Evolutionary conservation across 192 early-diverging fungal genomes (phyloP), one percentile per base, ranked within the genome.

Genomic region (Coemansia aciculifera): DNA sequence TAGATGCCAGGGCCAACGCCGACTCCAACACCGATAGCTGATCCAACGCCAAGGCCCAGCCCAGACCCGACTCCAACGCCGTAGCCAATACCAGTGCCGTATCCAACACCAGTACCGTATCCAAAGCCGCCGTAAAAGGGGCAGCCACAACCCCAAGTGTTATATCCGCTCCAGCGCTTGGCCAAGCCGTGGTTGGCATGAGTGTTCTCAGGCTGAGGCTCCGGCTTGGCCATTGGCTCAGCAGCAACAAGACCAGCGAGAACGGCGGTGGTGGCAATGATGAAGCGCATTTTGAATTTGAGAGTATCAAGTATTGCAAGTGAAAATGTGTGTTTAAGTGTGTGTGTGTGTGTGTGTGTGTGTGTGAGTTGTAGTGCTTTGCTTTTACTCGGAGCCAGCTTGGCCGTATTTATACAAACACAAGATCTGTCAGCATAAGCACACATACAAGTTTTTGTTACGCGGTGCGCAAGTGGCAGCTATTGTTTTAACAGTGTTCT

Each of bases 121-220:
- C 56, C 56, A 19, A 36, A 15, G 12, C 56, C 56, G 2, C 56
- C 59, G 21, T 23, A 60, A 11, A 21, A 2, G 0, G 59, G 21
- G 36, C 59, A 60, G 34, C 37, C 59, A 6, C 59, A 39, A 1
- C 59, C 59, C 59, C 59, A 60, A 9, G 59, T 21, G 19, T 21
- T 21, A 60, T n/a, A 31, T 57, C 31, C 54, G 29, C 29, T 15
- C 54, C 59, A 60, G 59, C 59, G 59, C 59, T 39, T 60, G 21
- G 36, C 59, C 15, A 60, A 39, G 21, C 34, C 34, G 2, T 60
- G 59, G 34, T 32, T 9, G 59, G 59, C 36, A n/a, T 36, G 57
- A 17, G 15, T 1, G 21, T 27, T n/a, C 34, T 36, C n/a, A 0
- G 8, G 37, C 13, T 32, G 27, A 11, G 51, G 51, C 51, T 29